Percentiles rank a stretch among this genome's conserved stretches.
These are phyloP conservation scores for Globisporangium yorkense DNA, from an alignment of 352 stramenopile genomes.

Conservation along the genomic window DNA sequence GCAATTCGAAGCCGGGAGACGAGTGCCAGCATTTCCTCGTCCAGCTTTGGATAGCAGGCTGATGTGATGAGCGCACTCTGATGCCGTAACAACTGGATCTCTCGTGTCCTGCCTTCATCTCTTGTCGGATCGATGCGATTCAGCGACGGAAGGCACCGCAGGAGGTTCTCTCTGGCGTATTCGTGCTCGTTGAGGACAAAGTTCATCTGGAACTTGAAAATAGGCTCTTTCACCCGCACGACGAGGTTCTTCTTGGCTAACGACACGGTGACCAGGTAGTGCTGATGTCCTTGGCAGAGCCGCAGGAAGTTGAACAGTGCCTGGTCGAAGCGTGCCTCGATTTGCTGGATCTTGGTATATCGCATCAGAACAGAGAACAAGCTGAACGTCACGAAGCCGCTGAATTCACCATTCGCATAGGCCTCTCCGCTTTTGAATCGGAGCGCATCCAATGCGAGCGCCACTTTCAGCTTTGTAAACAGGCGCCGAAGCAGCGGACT, in stretches of 20 bases:
- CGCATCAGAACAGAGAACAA: conserved; percentile 44
- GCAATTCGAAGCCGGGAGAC: conserved; percentile 17
- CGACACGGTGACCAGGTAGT: conserved; percentile 36
- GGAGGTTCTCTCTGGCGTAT: conserved; percentile 29
- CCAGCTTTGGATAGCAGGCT: conserved; percentile 26
- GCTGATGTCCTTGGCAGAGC: conserved; percentile 33
- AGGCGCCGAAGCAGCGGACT: conserved; percentile 14
- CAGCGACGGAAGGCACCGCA: conserved; percentile 10
- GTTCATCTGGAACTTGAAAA: conserved; percentile 51
- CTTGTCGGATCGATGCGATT: not conserved
- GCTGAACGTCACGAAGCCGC: conserved; percentile 24
- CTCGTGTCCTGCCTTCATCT: conserved; percentile 11
- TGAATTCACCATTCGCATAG: conserved; percentile 14
- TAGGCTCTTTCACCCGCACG: conserved; percentile 41
- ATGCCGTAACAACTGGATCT: conserved; percentile 18
- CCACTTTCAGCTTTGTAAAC: conserved; percentile 30
- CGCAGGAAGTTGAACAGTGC: conserved; percentile 33
- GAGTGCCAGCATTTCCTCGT: conserved; percentile 25
- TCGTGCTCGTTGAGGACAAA: conserved; percentile 45
- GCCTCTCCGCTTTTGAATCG: conserved; percentile 19
- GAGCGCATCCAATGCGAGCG: conserved; percentile 39
- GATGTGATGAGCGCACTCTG: conserved; percentile 34
- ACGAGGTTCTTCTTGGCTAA: conserved; percentile 26
- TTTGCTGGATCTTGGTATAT: conserved; percentile 35
- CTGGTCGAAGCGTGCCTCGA: conserved; percentile 44